phyloP scores from a whole-genome alignment of 257 asterid species.

The Asclepias syriaca region DNA sequence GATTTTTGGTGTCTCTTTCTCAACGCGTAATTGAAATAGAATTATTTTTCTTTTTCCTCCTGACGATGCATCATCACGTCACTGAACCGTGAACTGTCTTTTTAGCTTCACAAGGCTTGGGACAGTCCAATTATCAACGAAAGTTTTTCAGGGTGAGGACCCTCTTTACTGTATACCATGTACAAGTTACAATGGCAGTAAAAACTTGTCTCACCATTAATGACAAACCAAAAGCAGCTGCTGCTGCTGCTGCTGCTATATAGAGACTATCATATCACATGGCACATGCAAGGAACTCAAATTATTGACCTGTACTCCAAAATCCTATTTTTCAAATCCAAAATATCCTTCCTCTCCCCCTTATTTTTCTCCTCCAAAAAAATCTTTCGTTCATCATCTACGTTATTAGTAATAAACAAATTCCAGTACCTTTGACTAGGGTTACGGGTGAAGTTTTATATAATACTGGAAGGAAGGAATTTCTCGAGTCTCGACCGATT shows the following conservation, averaged over 20 bases:
- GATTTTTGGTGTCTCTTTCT: neutral
- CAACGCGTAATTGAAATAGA: neutral
- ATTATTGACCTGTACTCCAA: neutral
- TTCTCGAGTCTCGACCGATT: neutral
- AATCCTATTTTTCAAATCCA: too few species aligned
- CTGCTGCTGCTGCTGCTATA: too few species aligned
- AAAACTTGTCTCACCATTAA: neutral
- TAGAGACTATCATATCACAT: neutral
- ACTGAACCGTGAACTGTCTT: slow-evolving; percentile 3
- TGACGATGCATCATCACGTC: slow-evolving; percentile 11
- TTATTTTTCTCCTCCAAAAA: too few species aligned
- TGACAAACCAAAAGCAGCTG: neutral
- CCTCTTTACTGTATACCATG: neutral
- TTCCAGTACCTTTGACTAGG: too few species aligned
- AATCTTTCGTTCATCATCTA: too few species aligned
- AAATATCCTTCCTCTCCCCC: too few species aligned
- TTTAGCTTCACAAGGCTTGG: slow-evolving; percentile 2
- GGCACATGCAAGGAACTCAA: neutral
- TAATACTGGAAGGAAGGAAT: neutral
- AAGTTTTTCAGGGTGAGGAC: neutral
- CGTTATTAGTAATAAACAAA: too few species aligned
- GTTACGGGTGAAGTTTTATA: too few species aligned
- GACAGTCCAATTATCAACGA: neutral
- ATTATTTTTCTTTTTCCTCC: neutral
- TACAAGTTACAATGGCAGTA: neutral